Conservation (phyloP, 228 moss, liverwort and hornwort genomes). For the Sphagnum magellanicum region DNA sequence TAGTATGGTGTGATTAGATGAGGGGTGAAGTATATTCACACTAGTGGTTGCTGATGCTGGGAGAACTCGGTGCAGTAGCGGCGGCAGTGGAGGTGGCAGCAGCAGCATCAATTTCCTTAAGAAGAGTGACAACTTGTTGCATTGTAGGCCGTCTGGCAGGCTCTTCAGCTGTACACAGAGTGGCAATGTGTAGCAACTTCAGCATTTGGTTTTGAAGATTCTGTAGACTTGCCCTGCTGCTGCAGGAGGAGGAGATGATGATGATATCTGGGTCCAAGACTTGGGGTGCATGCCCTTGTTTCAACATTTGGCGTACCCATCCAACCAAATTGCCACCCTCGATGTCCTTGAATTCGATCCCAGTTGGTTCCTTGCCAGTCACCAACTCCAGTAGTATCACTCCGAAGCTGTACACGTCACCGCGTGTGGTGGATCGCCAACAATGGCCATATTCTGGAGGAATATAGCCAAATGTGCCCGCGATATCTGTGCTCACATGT, state of each 20-base stretch:
- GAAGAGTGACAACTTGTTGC: constrained; percentile 50
- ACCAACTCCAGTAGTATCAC: constrained; percentile 50
- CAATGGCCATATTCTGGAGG: constrained; percentile 60
- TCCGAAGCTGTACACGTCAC: constrained; percentile 53
- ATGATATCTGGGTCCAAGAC: constrained; percentile 30
- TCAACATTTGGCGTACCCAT: constrained; percentile 48
- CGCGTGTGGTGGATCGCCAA: constrained; percentile 49
- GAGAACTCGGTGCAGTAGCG: no score
- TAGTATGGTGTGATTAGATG: no score
- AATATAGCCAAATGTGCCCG: constrained; percentile 54
- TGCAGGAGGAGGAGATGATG: no score
- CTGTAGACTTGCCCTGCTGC: constrained; percentile 1
- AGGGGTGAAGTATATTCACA: no score
- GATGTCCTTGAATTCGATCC: constrained; percentile 45
- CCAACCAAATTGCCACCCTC: constrained; percentile 52
- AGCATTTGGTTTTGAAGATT: constrained; percentile 28
- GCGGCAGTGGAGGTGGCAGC: no score
- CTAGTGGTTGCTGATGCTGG: no score
- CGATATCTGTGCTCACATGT: constrained; percentile 54
- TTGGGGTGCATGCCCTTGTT: constrained; percentile 30
- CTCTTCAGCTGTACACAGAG: constrained; percentile 48
- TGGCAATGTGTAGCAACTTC: constrained; percentile 33
- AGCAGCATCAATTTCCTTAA: constrained; percentile 38
- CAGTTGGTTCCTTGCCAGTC: constrained; percentile 56
- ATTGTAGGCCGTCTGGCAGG: constrained; percentile 45